Conservation (phyloP, 257 asterid species). For the Nicotiana sylvestris region DNA sequence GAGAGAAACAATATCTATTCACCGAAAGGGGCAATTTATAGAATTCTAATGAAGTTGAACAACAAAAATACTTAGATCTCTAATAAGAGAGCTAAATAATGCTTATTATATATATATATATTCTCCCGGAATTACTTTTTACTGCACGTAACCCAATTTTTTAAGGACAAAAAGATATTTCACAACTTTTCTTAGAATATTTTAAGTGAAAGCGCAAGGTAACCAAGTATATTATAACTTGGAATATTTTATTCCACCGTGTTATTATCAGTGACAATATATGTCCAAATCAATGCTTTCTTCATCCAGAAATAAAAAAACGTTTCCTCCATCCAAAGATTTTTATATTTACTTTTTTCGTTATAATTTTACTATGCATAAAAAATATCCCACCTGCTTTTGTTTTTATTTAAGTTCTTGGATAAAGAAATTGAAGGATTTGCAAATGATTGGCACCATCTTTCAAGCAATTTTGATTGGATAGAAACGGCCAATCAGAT, state of each 20-base stretch:
- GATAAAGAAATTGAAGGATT: background rate
- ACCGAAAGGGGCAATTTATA: too few species aligned
- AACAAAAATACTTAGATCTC: too few species aligned
- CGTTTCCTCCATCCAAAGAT: background rate
- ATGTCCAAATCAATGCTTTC: conserved; percentile 12
- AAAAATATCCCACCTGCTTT: conserved; percentile 11
- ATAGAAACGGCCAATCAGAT: conserved; percentile 4
- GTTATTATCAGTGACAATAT: background rate
- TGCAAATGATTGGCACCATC: background rate
- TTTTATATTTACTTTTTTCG: background rate
- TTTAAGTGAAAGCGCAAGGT: background rate
- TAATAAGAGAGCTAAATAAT: too few species aligned
- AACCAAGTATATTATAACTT: background rate
- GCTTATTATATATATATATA: too few species aligned
- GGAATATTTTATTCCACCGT: background rate
- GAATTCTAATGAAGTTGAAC: too few species aligned
- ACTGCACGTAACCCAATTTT: too few species aligned
- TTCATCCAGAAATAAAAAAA: background rate
- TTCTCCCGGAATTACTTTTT: too few species aligned
- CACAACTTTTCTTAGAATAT: background rate
- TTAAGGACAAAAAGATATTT: too few species aligned
- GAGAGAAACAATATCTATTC: too few species aligned
- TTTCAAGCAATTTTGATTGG: conserved; percentile 18
- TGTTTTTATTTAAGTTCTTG: background rate
- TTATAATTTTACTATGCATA: background rate